Base-by-base conservation (phyloP, 2,329 filamentous ascomycete species). In the Beauveria sp. region DNA sequence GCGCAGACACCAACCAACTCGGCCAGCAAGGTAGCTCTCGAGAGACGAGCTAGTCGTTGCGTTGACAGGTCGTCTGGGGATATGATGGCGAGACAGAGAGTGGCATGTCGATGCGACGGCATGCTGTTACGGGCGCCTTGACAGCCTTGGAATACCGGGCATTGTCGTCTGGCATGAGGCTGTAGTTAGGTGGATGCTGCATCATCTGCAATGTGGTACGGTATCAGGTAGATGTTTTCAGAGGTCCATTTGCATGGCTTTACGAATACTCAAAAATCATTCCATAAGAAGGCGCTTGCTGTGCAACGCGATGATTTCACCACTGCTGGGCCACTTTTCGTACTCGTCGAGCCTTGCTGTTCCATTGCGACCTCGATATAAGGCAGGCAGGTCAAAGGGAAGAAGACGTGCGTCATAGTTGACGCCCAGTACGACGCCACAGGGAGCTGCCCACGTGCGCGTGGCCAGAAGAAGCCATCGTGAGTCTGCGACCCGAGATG, bases 371-470 rank as follows among this genome's bases (percentile, higher is more conserved):
- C 34, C 41, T 9, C 18, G 12, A 55, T 22, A 22, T n/a, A 20
- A 18, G 24, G 50, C 41, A 30, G 26, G 47, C 24, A 14, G 24
- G 24, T 2, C 1, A 30, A 28, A 16, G 20, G 7, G 46, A 48
- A 18, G 28, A 30, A 44, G 18, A 56, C 12, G 40, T 59, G 56
- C 56, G 48, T 59, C 56, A 59, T 59, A 54, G 18, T 30, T 34
- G n/a, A 26, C 40, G 57, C 40, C 48, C 8, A n/a, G n/a, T 37
- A 18, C n/a, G 14, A 43, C 47, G 56, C 56, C 47, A 52, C 37
- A 30, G 50, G 48, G 50, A 54, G 50, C 48, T 59, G 57, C 57
- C 57, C 57, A 59, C 50, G 57, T 59, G 57, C 28, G 48, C 10
- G 44, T 46, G 30, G 40, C 20, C 10, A 41, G 24, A 16, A 16